Conservation (phyloP, 495 filamentous ascomycete genomes). For the Aspergillus nanangensis region DNA sequence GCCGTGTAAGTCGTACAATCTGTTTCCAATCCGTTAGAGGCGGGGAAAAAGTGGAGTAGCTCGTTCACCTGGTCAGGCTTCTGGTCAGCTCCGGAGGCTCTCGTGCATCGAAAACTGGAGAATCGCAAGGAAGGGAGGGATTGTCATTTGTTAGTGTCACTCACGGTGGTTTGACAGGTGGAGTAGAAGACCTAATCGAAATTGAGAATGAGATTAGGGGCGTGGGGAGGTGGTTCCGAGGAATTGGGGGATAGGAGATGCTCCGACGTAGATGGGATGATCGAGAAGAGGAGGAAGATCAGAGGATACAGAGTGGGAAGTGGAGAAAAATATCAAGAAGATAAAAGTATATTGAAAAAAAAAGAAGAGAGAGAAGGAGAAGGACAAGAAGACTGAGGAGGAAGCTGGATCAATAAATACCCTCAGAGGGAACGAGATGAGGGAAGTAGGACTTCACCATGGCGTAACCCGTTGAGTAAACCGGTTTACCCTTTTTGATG, state of each 20-base stretch:
- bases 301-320: background rate
- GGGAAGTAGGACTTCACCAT: slow-evolving; percentile 5
- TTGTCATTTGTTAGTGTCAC: slow-evolving; percentile 4
- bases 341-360: background rate
- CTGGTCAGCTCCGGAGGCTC: slow-evolving; percentile 4
- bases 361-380: background rate
- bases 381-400: no score
- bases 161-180: slow-evolving; percentile 5
- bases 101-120: slow-evolving; percentile 4
- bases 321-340: background rate
- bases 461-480: slow-evolving; percentile 10
- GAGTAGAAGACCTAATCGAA: slow-evolving; percentile 10
- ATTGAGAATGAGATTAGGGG: slow-evolving; percentile 1
- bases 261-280: background rate
- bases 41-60: slow-evolving; percentile 28
- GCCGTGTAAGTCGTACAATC: slow-evolving; percentile 5
- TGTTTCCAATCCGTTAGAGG: slow-evolving; percentile 6
- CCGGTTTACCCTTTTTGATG: slow-evolving; percentile 3
- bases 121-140: background rate
- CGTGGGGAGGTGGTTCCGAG: background rate
- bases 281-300: background rate
- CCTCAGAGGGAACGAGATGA: background rate
- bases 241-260: background rate
- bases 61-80: slow-evolving; percentile 1
- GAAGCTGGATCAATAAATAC: slow-evolving; percentile 5